Percentiles rank a stretch among this genome's conserved stretches.
These are phyloP conservation scores for Symbiodinium pilosum DNA, from an alignment of 73 alveolate species.

Conservation along the genomic window DNA sequence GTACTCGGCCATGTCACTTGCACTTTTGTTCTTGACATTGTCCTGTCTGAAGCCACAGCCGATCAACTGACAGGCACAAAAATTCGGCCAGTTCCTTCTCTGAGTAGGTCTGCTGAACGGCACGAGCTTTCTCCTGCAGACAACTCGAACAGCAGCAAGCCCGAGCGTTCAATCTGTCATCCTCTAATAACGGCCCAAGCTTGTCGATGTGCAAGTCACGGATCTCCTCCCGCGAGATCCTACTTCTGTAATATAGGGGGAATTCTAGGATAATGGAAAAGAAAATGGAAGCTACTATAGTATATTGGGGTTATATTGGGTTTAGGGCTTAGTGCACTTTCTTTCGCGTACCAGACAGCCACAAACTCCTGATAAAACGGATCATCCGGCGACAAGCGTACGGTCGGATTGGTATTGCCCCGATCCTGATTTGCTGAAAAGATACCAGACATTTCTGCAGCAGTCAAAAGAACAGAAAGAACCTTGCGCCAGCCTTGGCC, in stretches of 20 bases:
- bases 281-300: too few relatives aligned
- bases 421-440: neutral
- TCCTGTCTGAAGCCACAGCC: constrained; percentile 7
- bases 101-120: constrained; percentile 82
- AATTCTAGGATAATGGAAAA: too few relatives aligned
- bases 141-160: too few relatives aligned
- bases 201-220: constrained; percentile 82
- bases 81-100: constrained; percentile 31
- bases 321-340: too few relatives aligned
- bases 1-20: constrained; percentile 81
- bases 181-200: constrained; percentile 78
- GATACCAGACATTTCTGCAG: too few relatives aligned
- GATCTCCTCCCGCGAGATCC: constrained; percentile 26
- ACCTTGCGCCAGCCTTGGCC: constrained; percentile 8
- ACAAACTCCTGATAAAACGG: constrained; percentile 14
- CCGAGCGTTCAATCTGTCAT: neutral
- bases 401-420: neutral
- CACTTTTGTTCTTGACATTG: constrained; percentile 35
- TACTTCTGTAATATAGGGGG: neutral
- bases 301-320: neutral
- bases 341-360: neutral
- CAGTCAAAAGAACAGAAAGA: neutral
- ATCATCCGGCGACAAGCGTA: constrained; percentile 35
- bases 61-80: neutral
- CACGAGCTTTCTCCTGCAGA: constrained; percentile 68